A percentile compares a stretch with the other conserved stretches of the same genome.
Evolutionary conservation across 306 rosid species (phyloP).

Genomic region (Prunus fruticosa): DNA sequence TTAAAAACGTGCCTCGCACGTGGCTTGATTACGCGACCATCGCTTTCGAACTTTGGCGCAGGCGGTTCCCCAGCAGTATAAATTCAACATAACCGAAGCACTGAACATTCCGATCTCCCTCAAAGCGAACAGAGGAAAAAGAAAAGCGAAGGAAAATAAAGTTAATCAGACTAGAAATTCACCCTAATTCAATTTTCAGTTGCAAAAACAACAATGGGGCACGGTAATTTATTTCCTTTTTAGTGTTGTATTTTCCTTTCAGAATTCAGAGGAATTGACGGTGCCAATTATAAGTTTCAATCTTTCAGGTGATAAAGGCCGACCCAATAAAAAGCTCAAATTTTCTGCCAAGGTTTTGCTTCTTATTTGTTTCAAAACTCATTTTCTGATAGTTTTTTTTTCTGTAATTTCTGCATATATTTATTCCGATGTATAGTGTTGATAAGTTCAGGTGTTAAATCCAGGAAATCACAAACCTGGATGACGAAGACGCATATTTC

Average conservation of each 20-base stretch:
- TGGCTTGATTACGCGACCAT: not conserved
- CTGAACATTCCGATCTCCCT: not conserved
- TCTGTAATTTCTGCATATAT: not conserved
- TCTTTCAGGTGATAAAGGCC: slow-evolving; percentile 59
- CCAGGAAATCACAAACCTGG: slow-evolving; percentile 55
- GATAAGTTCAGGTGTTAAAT: not conserved
- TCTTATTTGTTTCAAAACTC: not conserved
- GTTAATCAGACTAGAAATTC: not conserved
- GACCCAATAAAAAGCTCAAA: slow-evolving; percentile 58
- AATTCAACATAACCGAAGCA: not conserved
- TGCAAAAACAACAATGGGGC: slow-evolving; percentile 7
- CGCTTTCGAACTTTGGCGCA: not conserved
- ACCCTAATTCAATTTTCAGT: not conserved
- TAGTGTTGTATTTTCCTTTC: too few species aligned
- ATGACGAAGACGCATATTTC: slow-evolving; percentile 50
- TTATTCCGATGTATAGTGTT: not conserved
- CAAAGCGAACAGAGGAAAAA: not conserved
- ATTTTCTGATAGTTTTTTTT: not conserved
- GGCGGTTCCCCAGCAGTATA: not conserved
- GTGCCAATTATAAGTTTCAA: not conserved
- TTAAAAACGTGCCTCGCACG: not conserved
- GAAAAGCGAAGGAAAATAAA: not conserved
- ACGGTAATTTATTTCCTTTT: not conserved
- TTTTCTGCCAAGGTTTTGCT: slow-evolving; percentile 37
- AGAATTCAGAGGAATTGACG: not conserved